Percentiles rank a stretch among this genome's conserved stretches.
Conservation (phyloP, 805 yeast species). For the Zygosaccharomyces lentus region DNA sequence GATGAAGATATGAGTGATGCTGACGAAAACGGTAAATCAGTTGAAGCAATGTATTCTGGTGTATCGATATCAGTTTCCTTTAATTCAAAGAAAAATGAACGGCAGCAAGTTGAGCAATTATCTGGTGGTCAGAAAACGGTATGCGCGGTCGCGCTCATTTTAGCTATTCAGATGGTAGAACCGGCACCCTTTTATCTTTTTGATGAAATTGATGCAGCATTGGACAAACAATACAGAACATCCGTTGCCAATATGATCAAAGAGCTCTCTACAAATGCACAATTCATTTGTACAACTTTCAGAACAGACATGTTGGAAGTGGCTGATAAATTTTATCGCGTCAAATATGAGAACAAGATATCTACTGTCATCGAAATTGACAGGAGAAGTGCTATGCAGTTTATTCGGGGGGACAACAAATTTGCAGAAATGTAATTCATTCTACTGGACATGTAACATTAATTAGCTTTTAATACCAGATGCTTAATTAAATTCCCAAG, state of each 20-base stretch:
- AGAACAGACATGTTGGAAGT: constrained; percentile 86
- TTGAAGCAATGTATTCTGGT: constrained; percentile 54
- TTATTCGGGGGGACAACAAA: constrained; percentile 59
- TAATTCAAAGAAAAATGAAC: constrained; percentile 81
- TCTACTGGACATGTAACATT: constrained; percentile 2
- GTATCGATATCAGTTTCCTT: constrained; percentile 85
- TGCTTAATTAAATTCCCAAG: neutral
- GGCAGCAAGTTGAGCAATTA: constrained; percentile 80
- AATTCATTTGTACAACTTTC: constrained; percentile 94
- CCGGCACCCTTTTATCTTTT: constrained; percentile 96
- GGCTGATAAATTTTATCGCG: constrained; percentile 86
- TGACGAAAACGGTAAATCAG: constrained; percentile 16
- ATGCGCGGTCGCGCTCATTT: constrained; percentile 91
- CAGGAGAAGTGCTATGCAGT: constrained; percentile 70
- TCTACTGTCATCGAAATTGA: constrained; percentile 71
- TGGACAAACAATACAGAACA: constrained; percentile 86
- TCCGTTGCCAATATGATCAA: constrained; percentile 77
- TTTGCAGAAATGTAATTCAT: constrained; percentile 23
- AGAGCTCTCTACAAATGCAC: constrained; percentile 64
- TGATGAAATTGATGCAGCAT: constrained; percentile 94
- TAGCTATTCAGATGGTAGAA: constrained; percentile 91
- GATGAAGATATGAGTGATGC: constrained; percentile 15
- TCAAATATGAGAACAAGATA: constrained; percentile 74
- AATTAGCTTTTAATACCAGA: constrained; percentile 3
- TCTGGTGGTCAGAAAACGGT: constrained; percentile 96